phyloP scores from a whole-genome alignment of 2,329 filamentous ascomycete species.

The Exserohilum rostratum region DNA sequence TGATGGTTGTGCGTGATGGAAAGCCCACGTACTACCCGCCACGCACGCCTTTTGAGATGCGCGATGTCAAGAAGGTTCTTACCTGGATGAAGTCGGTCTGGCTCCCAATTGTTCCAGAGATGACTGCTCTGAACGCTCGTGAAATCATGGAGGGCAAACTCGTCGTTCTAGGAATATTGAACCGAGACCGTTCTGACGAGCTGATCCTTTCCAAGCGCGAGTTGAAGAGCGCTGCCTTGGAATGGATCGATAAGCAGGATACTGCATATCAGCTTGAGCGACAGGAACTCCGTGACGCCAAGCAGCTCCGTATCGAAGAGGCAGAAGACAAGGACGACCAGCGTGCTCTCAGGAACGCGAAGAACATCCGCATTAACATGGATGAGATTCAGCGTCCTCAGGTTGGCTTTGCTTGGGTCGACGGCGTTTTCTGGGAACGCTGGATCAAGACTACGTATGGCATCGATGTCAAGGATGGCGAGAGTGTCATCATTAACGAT shows the following conservation, averaged over 20 bases:
- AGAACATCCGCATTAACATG: conserved; percentile 90
- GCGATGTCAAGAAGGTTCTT: conserved; percentile 79
- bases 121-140: conserved; percentile 86
- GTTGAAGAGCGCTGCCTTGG: conserved; percentile 91
- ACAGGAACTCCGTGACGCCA: conserved; percentile 90
- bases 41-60: conserved; percentile 88
- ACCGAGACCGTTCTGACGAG: conserved; percentile 77
- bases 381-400: conserved; percentile 85
- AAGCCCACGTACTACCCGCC: conserved; percentile 89
- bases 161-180: conserved; percentile 90
- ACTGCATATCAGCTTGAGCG: conserved; percentile 90
- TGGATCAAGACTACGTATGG: conserved; percentile 97
- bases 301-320: conserved; percentile 94
- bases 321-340: conserved; percentile 93
- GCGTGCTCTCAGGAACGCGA: conserved; percentile 82
- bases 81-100: conserved; percentile 96
- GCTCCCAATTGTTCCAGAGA: conserved; percentile 92
- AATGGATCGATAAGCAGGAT: conserved; percentile 98
- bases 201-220: conserved; percentile 82
- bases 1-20: conserved; percentile 87
- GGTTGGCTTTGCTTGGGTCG: conserved; percentile 95
- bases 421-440: conserved; percentile 95
- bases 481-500: conserved; percentile 94
- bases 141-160: conserved; percentile 96
- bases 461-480: conserved; percentile 82